Percentiles rank a stretch among this genome's conserved stretches.
Evolutionary conservation across 2,329 filamentous ascomycete species (phyloP).

Genomic region (Neurospora crassa): DNA sequence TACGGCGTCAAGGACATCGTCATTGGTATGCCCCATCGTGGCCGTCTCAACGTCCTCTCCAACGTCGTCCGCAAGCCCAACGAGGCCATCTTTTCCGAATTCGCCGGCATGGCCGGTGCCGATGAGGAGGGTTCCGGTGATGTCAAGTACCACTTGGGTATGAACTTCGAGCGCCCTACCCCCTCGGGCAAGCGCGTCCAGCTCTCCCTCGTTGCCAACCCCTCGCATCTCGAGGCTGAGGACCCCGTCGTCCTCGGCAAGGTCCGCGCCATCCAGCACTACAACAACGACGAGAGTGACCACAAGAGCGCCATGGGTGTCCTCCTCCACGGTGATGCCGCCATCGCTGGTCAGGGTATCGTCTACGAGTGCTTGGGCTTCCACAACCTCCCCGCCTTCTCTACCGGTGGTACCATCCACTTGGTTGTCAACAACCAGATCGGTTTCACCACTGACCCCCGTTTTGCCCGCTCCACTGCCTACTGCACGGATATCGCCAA

Average conservation of each 20-base stretch:
- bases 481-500: slow-evolving; percentile 99
- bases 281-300: slow-evolving; percentile 90
- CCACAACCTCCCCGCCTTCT: slow-evolving; percentile 90
- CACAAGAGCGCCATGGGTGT: slow-evolving; percentile 91
- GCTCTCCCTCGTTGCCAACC: slow-evolving; percentile 94
- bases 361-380: slow-evolving; percentile 99
- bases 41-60: slow-evolving; percentile 92
- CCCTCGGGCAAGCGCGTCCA: slow-evolving; percentile 99
- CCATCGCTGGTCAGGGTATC: slow-evolving; percentile 91
- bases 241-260: slow-evolving; percentile 97
- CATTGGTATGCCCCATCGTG: slow-evolving; percentile 98
- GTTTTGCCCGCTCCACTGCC: slow-evolving; percentile 91
- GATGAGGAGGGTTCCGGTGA: slow-evolving; percentile 96
- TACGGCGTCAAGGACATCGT: slow-evolving; percentile 98
- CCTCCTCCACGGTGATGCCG: slow-evolving; percentile 91
- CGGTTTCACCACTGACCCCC: slow-evolving; percentile 96
- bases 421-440: slow-evolving; percentile 99
- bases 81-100: slow-evolving; percentile 99
- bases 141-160: slow-evolving; percentile 98
- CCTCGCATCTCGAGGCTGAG: slow-evolving; percentile 95
- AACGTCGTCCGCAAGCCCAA: slow-evolving; percentile 99
- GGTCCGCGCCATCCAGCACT: slow-evolving; percentile 95
- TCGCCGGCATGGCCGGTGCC: slow-evolving; percentile 76
- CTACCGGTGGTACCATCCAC: slow-evolving; percentile 94
- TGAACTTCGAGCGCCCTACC: slow-evolving; percentile 99